phyloP scores from a whole-genome alignment of 495 filamentous ascomycete species.

The Staphylotrichum longicolle region DNA sequence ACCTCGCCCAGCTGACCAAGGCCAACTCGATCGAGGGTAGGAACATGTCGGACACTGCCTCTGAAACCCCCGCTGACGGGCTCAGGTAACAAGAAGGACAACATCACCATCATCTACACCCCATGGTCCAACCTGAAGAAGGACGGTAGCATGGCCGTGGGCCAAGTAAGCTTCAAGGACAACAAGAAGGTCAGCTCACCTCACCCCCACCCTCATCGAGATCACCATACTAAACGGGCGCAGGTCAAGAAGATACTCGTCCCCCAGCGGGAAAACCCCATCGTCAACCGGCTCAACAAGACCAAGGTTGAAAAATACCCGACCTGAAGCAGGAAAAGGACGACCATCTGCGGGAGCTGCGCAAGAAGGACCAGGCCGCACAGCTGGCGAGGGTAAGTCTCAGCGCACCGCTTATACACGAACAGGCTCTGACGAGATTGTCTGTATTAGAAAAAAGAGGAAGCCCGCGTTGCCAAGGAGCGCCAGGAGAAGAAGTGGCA shows the following conservation, averaged over 20 bases:
- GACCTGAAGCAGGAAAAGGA: conserved; percentile 80
- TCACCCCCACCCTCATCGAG: background rate
- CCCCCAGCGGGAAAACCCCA: conserved; percentile 72
- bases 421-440: too few species aligned
- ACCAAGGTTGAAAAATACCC: conserved; percentile 80
- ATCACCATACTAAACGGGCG: background rate
- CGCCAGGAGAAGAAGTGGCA: conserved; percentile 85
- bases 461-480: conserved; percentile 74
- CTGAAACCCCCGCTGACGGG: background rate
- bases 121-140: conserved; percentile 97
- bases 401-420: too few species aligned
- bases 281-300: conserved; percentile 96
- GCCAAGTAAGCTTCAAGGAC: conserved; percentile 94
- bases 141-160: conserved; percentile 91
- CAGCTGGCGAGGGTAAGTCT: conserved; percentile 61
- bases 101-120: conserved; percentile 93
- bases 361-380: conserved; percentile 64
- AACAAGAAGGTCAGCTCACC: conserved; percentile 57
- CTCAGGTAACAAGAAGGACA: conserved; percentile 90
- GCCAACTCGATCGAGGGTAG: conserved; percentile 96
- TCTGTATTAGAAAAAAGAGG: conserved; percentile 64
- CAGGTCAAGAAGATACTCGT: conserved; percentile 71
- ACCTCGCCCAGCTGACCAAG: conserved; percentile 94
- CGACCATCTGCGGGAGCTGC: conserved; percentile 62
- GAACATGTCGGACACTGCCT: conserved; percentile 36